Evolutionary conservation across 805 yeast genomes (phyloP), one percentile per base, ranked within the genome.

Genomic region (Myxozyma geophila): DNA sequence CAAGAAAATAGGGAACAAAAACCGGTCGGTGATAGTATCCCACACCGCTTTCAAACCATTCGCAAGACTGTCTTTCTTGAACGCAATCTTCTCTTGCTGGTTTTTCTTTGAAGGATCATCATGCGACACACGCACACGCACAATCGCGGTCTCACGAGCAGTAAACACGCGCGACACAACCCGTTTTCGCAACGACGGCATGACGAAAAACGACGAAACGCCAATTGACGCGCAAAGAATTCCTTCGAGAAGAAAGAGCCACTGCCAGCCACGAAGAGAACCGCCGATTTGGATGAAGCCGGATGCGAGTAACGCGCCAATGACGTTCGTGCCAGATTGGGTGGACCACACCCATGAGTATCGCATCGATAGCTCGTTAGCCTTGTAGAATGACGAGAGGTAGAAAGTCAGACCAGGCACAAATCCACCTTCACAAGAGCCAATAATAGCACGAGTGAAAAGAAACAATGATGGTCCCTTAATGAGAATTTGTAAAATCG

Each of bases 361-460:
- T 59, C 91, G 77, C 28, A 84, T 73, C 0, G 89, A 79, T 17
- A 87, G 77, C 73, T 88, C 91, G 36, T 78, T 82, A 71, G 9
- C 67, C 48, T 85, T 87, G 75, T 83, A 88, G 74, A 87, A 87
- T 74, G 86, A 87, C 1, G 87, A 82, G 73, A 87, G 76, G 85
- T 87, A 87, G 54, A 87, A 75, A 60, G 83, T 80, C 40, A 83
- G 75, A 69, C 87, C 90, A 40, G 88, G 87, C 59, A 88, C 86
- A 63, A 86, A 86, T 0, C 91, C 90, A 61, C 90, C 90, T 72
- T 87, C 87, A n/a, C 83, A 74, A 7, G 81, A 70, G 1, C 88
- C 90, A 49, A 85, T 70, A 5, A 85, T 75, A 0, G 81, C 82
- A 62, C 89, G 77, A 7, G 84, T 77, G 8, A 76, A 78, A 53